Base-by-base conservation (phyloP, 768 basidiomycete species). In the Dendrothele bispora region DNA sequence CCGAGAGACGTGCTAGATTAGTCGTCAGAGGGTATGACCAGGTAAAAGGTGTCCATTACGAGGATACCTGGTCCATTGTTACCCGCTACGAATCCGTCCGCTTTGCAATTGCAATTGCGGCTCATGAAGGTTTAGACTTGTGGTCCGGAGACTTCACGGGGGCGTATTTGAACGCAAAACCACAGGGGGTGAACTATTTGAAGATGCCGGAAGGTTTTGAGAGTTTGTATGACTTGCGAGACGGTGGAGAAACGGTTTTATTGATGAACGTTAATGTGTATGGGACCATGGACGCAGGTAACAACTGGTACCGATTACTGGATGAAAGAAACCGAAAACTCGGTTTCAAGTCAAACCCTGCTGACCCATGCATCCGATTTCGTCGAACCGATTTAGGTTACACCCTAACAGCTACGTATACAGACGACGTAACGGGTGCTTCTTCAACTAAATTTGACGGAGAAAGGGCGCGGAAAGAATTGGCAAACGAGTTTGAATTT, bases 11-110 rank as follows among this genome's bases (percentile, higher is more conserved):
- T 14, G 46, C 38, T 11, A 14, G 38, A 14, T 21, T 39, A 11
- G 38, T 39, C 11, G 20, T 51, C 53, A 39, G 48, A 54, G 27
- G 45, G 22, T 69, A 57, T 52, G 39, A 52, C 1, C 69, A 70
- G 46, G 43, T 54, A 5, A 52, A 52, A 8, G 66, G 69, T 8
- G 26, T 65, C 14, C 63, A 65, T 43, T 66, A 49, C 27, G 11
- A 12, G 14, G 41, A 43, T 8, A 28, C 20, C 20, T 43, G 15
- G 14, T 10, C 41, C 8, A 12, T 26, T 7, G 41, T 43, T 25
- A 26, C 20, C 25, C 14, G 41, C 8, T 24, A 40, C 15, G 30
- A 38, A 26, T 39, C 44, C n/a, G 7, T 46, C 15, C 41, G 41
- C 14, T 25, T 20, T 12, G 10, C 15, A 10, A 47, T 69, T 11